Evolutionary conservation across 345 rosid genomes (phyloP).

Genomic region (Erodium maritimum): DNA sequence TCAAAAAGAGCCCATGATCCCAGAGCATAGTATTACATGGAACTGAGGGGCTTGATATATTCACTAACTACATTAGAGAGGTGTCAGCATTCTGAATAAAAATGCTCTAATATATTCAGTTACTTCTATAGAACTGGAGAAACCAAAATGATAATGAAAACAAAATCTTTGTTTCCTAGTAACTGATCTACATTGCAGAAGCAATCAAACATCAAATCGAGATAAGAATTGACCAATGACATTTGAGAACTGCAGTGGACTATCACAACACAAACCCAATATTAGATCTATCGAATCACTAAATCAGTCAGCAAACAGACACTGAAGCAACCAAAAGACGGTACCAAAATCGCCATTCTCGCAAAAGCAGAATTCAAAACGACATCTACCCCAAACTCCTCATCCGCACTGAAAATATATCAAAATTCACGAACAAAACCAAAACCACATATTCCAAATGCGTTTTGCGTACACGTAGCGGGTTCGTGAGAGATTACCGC

Average conservation of each 20-base stretch:
- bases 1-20: not conserved
- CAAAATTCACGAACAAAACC: not conserved
- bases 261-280: not conserved
- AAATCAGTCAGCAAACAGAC: not conserved
- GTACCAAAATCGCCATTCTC: not conserved
- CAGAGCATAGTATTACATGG: too few relatives aligned
- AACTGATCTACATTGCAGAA: not conserved
- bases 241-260: not conserved
- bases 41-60: too few relatives aligned
- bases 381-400: not conserved
- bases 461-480: not conserved
- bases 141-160: too few relatives aligned
- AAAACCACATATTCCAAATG: not conserved
- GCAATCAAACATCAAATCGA: not conserved
- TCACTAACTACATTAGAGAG: not conserved
- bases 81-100: not conserved
- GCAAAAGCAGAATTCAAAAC: constrained; percentile 6
- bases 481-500: constrained; percentile 37
- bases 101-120: not conserved
- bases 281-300: not conserved
- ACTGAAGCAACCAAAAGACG: not conserved
- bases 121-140: too few relatives aligned
- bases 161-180: too few relatives aligned
- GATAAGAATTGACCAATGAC: too few relatives aligned
- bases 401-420: not conserved